Evolutionary conservation across 1,284 basidiomycete species (phyloP).

Genomic region (Cutaneotrichosporon cyanovorans): DNA sequence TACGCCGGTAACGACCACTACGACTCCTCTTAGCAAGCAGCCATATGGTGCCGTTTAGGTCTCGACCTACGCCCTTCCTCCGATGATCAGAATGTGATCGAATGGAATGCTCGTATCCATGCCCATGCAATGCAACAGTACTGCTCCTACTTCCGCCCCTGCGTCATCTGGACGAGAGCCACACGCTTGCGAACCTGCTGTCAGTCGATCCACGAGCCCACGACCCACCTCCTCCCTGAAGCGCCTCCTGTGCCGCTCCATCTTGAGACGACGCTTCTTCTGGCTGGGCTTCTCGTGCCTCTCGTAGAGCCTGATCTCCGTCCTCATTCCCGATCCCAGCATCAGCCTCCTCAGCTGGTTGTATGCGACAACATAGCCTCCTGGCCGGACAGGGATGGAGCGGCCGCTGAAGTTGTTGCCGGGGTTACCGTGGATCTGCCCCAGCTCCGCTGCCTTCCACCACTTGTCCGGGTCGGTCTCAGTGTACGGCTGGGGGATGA

Average conservation of each 20-base stretch:
- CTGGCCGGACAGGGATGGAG: slow-evolving; percentile 2
- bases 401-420: slow-evolving; percentile 25
- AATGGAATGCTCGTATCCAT: too few species aligned
- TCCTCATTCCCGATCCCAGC: slow-evolving; percentile 1
- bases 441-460: slow-evolving; percentile 9
- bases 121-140: background rate
- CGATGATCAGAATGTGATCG: too few species aligned
- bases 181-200: slow-evolving; percentile 13
- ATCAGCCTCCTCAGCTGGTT: slow-evolving; percentile 15
- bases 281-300: slow-evolving; percentile 36
- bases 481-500: slow-evolving; percentile 1
- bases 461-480: slow-evolving; percentile 14
- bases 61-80: too few species aligned
- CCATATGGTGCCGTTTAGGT: too few species aligned
- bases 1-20: too few species aligned
- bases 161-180: slow-evolving; percentile 12
- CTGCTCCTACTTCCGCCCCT: slow-evolving; percentile 14
- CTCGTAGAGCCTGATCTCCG: slow-evolving; percentile 22
- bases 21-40: too few species aligned
- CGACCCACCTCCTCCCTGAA: slow-evolving; percentile 40
- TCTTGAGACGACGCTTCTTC: slow-evolving; percentile 25
- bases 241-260: slow-evolving; percentile 34
- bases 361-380: slow-evolving; percentile 13
- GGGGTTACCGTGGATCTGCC: slow-evolving; percentile 8
- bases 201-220: background rate